Base-by-base conservation (phyloP, 1,139 yeast species). In the Candida sp. region DNA sequence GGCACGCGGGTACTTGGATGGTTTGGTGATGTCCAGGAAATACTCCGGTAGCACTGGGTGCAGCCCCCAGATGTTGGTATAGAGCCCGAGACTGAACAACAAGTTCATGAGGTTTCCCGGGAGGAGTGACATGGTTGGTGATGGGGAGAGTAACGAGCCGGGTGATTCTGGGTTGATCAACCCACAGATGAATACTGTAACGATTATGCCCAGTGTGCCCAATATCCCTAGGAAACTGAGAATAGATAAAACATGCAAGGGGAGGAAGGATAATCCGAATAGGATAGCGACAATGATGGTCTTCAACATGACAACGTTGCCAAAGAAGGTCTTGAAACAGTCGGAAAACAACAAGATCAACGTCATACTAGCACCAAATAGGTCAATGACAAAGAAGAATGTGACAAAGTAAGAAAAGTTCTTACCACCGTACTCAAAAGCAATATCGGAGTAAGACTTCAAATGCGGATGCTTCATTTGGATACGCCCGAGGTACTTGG, bases 11-110 rank as follows among this genome's bases (percentile, higher is more conserved):
- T 59, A 77, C 50, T 73, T 75, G n/a, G 56, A 42, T 2, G 94
- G 93, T 60, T 87, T 93, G 62, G 91, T 81, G 96, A 90, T 89
- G 66, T 90, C 96, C 44, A 87, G 77, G 66, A 85, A 87, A 48
- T 90, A 74, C 61, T 88, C 90, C 1, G 96, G 96, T 59, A 88
- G 88, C 23, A 90, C 90, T 1, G 96, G 92, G 66, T 90, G 96
- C 3, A 96, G 96, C 55, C 96, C 96, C 90, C 94, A 90, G 12
- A 94, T 93, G 7, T 96, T 89, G 86, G 90, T 86, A 58, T 88
- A 80, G 42, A 90, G 78, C 5, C 96, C 96, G 55, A 88, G 77
- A 5, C 91, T 79, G 35, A 88, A 71, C 28, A 90, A 75, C 4
- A 86, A 75, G 41, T 77, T 71, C 32, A 68, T 67, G 57, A 75